phyloP scores from a whole-genome alignment of 768 basidiomycete genomes.

The Boletellus sp. region DNA sequence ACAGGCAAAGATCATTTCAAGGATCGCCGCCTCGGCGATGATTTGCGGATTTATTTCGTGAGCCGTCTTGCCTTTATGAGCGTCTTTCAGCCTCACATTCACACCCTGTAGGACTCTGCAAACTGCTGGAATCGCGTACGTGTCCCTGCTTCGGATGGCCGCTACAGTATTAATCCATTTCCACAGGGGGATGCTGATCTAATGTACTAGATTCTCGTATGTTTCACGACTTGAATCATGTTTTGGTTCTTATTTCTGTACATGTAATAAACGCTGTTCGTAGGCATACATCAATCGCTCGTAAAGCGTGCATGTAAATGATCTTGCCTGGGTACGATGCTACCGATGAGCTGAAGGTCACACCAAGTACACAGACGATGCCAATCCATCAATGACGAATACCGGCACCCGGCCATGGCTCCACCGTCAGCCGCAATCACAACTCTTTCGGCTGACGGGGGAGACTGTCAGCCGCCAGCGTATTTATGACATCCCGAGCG shows the following conservation, averaged over 20 bases:
- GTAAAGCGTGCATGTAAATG: too few species aligned
- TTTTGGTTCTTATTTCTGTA: not conserved
- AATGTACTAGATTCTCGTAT: slow-evolving; percentile 14
- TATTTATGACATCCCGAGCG: slow-evolving; percentile 21
- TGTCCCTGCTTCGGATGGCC: slow-evolving; percentile 11
- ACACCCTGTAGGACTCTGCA: slow-evolving; percentile 41
- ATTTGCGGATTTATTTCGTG: slow-evolving; percentile 63
- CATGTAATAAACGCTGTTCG: too few species aligned
- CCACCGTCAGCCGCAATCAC: slow-evolving; percentile 19
- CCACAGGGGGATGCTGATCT: slow-evolving; percentile 46
- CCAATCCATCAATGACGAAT: not conserved
- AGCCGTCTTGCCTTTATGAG: not conserved
- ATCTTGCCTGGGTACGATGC: too few species aligned
- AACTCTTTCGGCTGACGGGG: slow-evolving; percentile 13
- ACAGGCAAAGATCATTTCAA: slow-evolving; percentile 66
- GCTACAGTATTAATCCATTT: slow-evolving; percentile 15
- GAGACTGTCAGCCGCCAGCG: slow-evolving; percentile 22
- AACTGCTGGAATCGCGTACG: slow-evolving; percentile 56
- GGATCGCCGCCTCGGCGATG: slow-evolving; percentile 65
- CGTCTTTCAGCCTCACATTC: not conserved
- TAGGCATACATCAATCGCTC: too few species aligned
- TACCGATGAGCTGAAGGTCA: too few species aligned
- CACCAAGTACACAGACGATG: not conserved
- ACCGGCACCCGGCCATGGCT: not conserved
- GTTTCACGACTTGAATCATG: not conserved